Base-by-base conservation (phyloP, 805 yeast species). In the Barnettozyma sucrosica region DNA sequence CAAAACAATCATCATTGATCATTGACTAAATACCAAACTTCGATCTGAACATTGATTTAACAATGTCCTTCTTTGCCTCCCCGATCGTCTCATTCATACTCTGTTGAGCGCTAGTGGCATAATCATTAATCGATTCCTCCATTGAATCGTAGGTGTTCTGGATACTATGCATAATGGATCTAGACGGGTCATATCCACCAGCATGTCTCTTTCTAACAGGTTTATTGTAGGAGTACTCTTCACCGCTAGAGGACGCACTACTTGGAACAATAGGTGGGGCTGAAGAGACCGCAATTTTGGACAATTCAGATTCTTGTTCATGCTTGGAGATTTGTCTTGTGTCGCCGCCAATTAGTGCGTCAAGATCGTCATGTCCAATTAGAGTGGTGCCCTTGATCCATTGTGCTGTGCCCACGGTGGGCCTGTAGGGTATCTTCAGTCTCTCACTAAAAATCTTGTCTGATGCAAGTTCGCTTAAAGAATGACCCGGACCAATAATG, bases 321-420 rank as follows among this genome's bases (percentile, higher is more conserved):
- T 74, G 72, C 58, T 79, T 81, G 1, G 83, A 71, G 19, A 74
- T 67, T 40, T 83, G 80, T 52, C 96, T 75, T 46, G 79, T 77
- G 0, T 82, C 83, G 1, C 97, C 97, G 5, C 85, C 87, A 34
- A 92, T 72, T 39, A 88, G 59, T 11, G 59, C 46, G 49, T 85
- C 83, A 45, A 93, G 70, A 51, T 87, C 95, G 1, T 74, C 71
- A 20, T 75, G 63, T 2, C 81, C 68, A n/a, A 83, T 74, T 51
- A 75, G 72, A 18, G 79, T 79, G 0, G 84, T 69, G 3, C 97
- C 97, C 54, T 83, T 79, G 7, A 93, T 87, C 93, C 97, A 86
- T 63, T 84, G 92, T 39, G 86, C 70, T 0, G 93, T 77, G 33
- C 89, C 79, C 7, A 87, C 79, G 5, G 79, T 73, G 2, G 99